Percentiles rank a stretch among this genome's conserved stretches.
Evolutionary conservation across 1,284 basidiomycete genomes (phyloP).

Genomic region (Cutaneotrichosporon cyanovorans): DNA sequence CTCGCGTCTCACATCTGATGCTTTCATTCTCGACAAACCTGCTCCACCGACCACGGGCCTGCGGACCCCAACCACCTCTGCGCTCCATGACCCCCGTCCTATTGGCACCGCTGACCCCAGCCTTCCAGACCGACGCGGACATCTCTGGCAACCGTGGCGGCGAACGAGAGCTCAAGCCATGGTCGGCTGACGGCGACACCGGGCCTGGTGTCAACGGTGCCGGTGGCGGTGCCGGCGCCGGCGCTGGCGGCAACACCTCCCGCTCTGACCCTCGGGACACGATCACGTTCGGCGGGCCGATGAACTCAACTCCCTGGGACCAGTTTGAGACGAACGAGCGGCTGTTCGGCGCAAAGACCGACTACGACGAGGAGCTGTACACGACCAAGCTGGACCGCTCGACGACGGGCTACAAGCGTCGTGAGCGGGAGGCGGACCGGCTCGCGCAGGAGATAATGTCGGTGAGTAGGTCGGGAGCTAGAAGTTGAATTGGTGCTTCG

Average conservation of each 20-base stretch:
- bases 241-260: too few relatives aligned
- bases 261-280: constrained; percentile 21
- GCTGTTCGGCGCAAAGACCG: constrained; percentile 82
- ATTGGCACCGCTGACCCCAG: constrained; percentile 43
- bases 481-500: too few relatives aligned
- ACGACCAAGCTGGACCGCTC: constrained; percentile 87
- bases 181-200: constrained; percentile 51
- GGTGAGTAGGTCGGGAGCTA: too few relatives aligned
- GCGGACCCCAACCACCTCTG: too few relatives aligned
- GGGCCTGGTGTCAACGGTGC: constrained; percentile 13
- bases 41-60: too few relatives aligned
- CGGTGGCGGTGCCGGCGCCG: not conserved
- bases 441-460: constrained; percentile 86
- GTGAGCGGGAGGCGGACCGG: constrained; percentile 77
- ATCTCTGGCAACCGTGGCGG: constrained; percentile 53
- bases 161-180: constrained; percentile 77
- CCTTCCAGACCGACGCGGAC: constrained; percentile 81
- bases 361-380: constrained; percentile 89
- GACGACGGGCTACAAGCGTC: constrained; percentile 69
- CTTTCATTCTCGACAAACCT: too few relatives aligned
- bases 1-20: too few relatives aligned
- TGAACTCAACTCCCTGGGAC: constrained; percentile 61
- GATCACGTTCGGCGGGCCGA: constrained; percentile 37
- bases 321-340: constrained; percentile 93
- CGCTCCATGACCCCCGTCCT: too few relatives aligned